These are phyloP conservation scores for Melaleuca quinquenervia DNA, from an alignment of 345 rosid species.

Conservation along the genomic window DNA sequence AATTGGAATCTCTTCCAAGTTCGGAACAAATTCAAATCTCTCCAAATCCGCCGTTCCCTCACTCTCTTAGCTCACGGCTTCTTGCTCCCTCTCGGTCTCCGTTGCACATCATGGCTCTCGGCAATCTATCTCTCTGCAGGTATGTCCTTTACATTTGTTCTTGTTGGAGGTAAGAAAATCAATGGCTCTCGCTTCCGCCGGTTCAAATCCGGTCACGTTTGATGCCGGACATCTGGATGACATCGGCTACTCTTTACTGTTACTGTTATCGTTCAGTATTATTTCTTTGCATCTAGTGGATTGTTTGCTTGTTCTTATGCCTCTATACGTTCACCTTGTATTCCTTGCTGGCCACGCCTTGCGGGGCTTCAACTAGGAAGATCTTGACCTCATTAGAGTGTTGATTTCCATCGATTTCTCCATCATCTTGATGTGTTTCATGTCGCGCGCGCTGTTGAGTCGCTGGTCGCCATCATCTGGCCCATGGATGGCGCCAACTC, in stretches of 20 bases:
- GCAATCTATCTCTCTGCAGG: not conserved
- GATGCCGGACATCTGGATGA: not conserved
- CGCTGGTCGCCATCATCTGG: not conserved
- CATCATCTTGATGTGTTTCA: not conserved
- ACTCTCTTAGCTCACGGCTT: not conserved
- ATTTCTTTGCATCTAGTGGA: not conserved
- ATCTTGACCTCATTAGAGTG: not conserved
- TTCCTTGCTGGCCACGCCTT: not conserved
- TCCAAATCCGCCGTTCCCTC: not conserved
- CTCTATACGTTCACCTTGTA: not conserved
- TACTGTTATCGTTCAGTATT: not conserved
- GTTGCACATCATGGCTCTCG: not conserved
- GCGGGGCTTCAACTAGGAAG: not conserved
- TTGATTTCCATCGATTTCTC: not conserved
- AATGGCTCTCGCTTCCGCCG: not conserved
- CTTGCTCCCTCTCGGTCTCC: not conserved
- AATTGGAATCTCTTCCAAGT: not conserved
- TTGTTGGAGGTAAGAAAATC: not conserved
- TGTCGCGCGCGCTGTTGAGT: not conserved
- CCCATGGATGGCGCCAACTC: not conserved
- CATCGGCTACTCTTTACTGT: not conserved
- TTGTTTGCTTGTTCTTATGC: not conserved
- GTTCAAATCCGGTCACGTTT: rapidly evolving
- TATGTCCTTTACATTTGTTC: not conserved
- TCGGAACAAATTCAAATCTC: not conserved